A percentile compares a stretch with the other conserved stretches of the same genome.
These are phyloP conservation scores for Zygosaccharomyces gambellarensis DNA, from an alignment of 805 yeast genomes.

Conservation along the genomic window DNA sequence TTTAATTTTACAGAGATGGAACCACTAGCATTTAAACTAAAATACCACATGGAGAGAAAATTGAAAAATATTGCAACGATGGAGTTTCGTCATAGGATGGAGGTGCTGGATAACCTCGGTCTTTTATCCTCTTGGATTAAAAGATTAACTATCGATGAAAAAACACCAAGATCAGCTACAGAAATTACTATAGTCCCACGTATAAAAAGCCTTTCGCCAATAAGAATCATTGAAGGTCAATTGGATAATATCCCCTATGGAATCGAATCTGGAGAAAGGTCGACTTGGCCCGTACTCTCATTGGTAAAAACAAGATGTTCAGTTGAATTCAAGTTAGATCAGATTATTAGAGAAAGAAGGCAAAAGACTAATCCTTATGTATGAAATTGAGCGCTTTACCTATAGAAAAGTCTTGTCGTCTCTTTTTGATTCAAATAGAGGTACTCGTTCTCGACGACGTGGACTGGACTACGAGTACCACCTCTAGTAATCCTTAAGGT, in stretches of 20 bases:
- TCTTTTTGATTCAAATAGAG: constrained; percentile 57
- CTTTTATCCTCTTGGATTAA: constrained; percentile 63
- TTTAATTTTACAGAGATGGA: constrained; percentile 34
- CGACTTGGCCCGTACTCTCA: constrained; percentile 89
- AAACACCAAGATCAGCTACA: constrained; percentile 70
- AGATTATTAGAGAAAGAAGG: constrained; percentile 45
- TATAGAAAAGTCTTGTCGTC: constrained; percentile 38
- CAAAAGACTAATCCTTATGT: constrained; percentile 10
- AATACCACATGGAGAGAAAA: constrained; percentile 37
- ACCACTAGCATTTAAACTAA: constrained; percentile 34
- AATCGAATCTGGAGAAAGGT: constrained; percentile 84
- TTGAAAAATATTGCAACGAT: constrained; percentile 56
- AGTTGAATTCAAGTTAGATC: constrained; percentile 84
- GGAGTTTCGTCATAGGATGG: constrained; percentile 81
- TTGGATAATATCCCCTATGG: constrained; percentile 81
- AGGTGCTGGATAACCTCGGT: constrained; percentile 74
- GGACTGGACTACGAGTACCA: constrained; percentile 29
- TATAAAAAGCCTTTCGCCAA: constrained; percentile 63
- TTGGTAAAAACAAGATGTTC: constrained; percentile 82
- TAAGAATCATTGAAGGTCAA: constrained; percentile 73
- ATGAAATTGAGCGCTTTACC: constrained; percentile 23
- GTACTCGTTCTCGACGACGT: constrained; percentile 56
- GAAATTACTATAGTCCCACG: constrained; percentile 92
- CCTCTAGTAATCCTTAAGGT: constrained; percentile 59
- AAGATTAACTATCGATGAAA: constrained; percentile 81